Conservation (phyloP, 2,329 filamentous ascomycete species). For the Neonectria ditissima region DNA sequence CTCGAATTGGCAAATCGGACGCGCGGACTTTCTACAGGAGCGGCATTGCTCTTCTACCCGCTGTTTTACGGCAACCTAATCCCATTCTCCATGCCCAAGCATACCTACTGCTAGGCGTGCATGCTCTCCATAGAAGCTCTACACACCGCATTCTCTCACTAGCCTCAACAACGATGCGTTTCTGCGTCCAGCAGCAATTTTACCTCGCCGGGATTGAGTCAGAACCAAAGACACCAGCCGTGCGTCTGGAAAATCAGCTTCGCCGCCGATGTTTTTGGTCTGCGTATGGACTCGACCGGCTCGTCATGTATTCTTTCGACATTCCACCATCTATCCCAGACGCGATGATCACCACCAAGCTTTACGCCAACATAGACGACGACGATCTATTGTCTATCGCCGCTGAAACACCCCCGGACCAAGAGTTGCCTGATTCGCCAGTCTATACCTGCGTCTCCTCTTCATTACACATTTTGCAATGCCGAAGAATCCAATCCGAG, state of each 20-base stretch:
- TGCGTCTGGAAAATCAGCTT: conserved; percentile 33
- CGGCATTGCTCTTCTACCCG: conserved; percentile 31
- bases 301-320: conserved; percentile 43
- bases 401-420: conserved; percentile 20
- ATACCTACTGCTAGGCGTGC: conserved; percentile 41
- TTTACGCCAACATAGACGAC: conserved; percentile 46
- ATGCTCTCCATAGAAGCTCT: conserved; percentile 45
- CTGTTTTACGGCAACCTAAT: conserved; percentile 30
- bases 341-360: conserved; percentile 43
- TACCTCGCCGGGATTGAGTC: conserved; percentile 43
- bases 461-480: conserved; percentile 43
- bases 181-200: conserved; percentile 45
- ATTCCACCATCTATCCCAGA: conserved; percentile 44
- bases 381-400: conserved; percentile 32
- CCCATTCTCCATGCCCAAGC: conserved; percentile 33
- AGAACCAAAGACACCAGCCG: not conserved
- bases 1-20: conserved; percentile 33
- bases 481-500: conserved; percentile 45
- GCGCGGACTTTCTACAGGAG: conserved; percentile 36
- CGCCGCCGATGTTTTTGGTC: conserved; percentile 48
- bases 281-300: conserved; percentile 46
- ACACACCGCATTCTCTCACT: conserved; percentile 45
- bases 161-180: conserved; percentile 42
- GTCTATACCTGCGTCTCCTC: conserved; percentile 42
- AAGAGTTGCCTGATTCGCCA: conserved; percentile 24